These are phyloP conservation scores for Pyracantha coccinea DNA, from an alignment of 331 rosid genomes.

Conservation along the genomic window DNA sequence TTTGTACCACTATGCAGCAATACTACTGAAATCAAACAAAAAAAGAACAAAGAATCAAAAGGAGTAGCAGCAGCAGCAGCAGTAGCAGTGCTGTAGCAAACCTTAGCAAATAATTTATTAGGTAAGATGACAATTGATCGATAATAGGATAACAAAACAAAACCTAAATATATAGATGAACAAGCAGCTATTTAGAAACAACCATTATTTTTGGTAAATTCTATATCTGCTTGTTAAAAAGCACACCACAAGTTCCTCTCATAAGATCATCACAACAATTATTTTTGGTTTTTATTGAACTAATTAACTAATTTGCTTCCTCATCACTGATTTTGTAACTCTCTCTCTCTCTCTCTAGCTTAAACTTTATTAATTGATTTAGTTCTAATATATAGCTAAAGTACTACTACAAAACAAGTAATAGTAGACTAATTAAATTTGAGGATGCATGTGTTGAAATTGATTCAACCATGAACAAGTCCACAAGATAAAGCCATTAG, in stretches of 20 bases:
- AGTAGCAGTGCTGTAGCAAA: neutral
- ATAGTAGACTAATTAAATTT: neutral
- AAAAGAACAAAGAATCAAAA: neutral
- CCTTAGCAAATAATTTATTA: too few species aligned
- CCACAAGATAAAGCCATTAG: constrained; percentile 92
- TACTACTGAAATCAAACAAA: neutral
- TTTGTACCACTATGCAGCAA: neutral
- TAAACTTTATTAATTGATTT: neutral
- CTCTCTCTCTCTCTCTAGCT: neutral
- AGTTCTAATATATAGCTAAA: neutral
- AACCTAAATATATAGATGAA: neutral
- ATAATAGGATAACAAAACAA: neutral
- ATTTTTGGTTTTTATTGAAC: neutral
- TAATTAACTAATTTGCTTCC: neutral
- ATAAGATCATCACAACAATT: neutral
- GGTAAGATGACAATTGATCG: too few species aligned
- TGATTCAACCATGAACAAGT: constrained; percentile 56
- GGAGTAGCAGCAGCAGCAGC: neutral
- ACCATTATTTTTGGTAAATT: neutral
- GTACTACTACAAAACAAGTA: constrained; percentile 8
- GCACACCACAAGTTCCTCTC: neutral
- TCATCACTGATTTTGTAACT: neutral
- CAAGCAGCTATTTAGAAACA: neutral
- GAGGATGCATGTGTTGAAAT: neutral
- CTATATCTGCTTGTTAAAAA: neutral